Evolutionary conservation across 441 rosid species (phyloP), one percentile per base, ranked within the genome.

Genomic region (Populus trichocarpa): DNA sequence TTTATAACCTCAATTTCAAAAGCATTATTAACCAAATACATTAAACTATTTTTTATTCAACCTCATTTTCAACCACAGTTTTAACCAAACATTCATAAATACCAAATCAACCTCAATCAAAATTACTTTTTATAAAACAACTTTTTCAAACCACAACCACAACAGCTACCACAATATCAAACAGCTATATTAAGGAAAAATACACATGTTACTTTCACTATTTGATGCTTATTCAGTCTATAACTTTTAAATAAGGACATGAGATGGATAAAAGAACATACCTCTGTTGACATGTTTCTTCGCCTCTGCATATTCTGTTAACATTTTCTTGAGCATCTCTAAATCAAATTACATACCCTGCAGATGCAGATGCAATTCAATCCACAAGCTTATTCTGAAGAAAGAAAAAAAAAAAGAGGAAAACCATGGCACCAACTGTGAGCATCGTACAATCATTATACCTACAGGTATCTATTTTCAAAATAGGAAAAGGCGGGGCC

Each of bases 281-380:
- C 98, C 88, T 89, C 81, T 66, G 35, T 90, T 81, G 72, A 91
- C 93, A 32, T 70, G 87, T 76, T 86, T 88, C 89, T 92, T 94
- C 71, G 91, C 89, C 75, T 86, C 84, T 12, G 88, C 90, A 82
- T 94, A 93, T 50, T 85, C 92, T 6, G 59, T 76, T 68, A 93
- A 85, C 84, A 81, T 77, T 79, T 83, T 88, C 78, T 87, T 87
- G 23, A 91, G 59, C 72, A 71, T 73, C 33, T 79, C 70, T 75
- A 89, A 61, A 81, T 85, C 92, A 81, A 92, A 77, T 75, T 88
- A 90, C 50, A 20, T 71, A 68, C 88, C 93, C 98, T 92, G 81
- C 40, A 23, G 32, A 22, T 9, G 1, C 0, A 36, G 61, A 26
- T 26, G 26, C 26, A 26, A 26, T 73, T 50, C 36, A 77, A 42